Evolutionary conservation across 192 early-diverging fungal genomes (phyloP), one percentile per base, ranked within the genome.

Genomic region (Diversispora eburnea): DNA sequence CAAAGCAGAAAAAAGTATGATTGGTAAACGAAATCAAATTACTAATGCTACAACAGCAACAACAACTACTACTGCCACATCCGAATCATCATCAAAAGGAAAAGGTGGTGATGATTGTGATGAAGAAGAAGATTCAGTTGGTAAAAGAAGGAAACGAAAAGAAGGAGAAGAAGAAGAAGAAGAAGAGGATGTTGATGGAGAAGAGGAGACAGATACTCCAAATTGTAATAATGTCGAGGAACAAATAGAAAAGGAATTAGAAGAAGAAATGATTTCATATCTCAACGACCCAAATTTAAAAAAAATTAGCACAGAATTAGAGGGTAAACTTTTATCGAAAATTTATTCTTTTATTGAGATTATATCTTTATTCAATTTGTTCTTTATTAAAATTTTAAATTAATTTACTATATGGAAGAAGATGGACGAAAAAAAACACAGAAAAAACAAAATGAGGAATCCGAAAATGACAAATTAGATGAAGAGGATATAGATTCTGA

Each of bases 1-100:
- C 8, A 80, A 84, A 39, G 75, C 81, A 72, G 77, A 77, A 65
- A 83, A 86, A 7, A 70, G 79, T 57, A 75, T 74, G n/a, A 75
- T 70, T 6, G 75, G 70, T 41, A 62, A 75, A 51, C 47, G 66
- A n/a, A 8, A 81, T 2, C 57, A 72, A 41, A 15, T 7, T 3
- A 10, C 58, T 33, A 33, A 33, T 33, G 2, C 25, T 1, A 33
- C 25, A 33, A 33, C 25, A 33, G 2, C 25, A 33, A 33, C 25
- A 1, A 33, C 25, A 2, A 33, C 25, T 33, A 33, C 25, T 33
- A 33, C 25, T 5, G 4, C 52, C 4, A 56, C 20, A 19, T 56
- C 57, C 25, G 57, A 59, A 33, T 59, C 57, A 33, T 59, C 57
- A 12, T 33, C 57, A 59, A 12, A 33, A 42, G 76, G 58, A 6